These are phyloP conservation scores for Debaryomyces nepalensis DNA, from an alignment of 1,139 yeast genomes.

Conservation along the genomic window DNA sequence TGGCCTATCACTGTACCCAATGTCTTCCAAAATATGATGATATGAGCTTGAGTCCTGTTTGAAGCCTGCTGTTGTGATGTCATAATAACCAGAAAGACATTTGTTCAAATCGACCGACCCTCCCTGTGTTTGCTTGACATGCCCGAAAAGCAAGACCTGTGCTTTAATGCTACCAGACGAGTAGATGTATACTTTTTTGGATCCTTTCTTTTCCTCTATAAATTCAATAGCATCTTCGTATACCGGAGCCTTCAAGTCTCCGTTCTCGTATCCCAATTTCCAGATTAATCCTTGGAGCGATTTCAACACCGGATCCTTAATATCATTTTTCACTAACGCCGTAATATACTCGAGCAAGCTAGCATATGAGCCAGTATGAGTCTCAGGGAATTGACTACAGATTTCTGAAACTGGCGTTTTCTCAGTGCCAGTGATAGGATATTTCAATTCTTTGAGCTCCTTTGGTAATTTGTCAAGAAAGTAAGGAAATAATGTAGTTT, in stretches of 20 bases:
- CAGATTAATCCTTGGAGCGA: constrained; percentile 83
- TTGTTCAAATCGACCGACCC: constrained; percentile 54
- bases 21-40: constrained; percentile 53
- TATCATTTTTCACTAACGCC: constrained; percentile 63
- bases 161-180: constrained; percentile 93
- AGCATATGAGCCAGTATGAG: constrained; percentile 27
- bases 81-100: constrained; percentile 70
- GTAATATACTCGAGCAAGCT: constrained; percentile 51
- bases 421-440: constrained; percentile 34
- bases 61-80: constrained; percentile 81
- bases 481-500: constrained; percentile 64
- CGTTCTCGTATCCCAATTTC: constrained; percentile 76
- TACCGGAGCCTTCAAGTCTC: constrained; percentile 77
- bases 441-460: constrained; percentile 31
- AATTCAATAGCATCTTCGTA: constrained; percentile 72
- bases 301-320: constrained; percentile 80
- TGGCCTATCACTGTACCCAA: constrained; percentile 34
- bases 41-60: constrained; percentile 67
- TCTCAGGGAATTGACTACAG: constrained; percentile 50
- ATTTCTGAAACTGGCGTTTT: constrained; percentile 31
- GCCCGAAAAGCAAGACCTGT: constrained; percentile 73
- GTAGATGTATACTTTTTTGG: constrained; percentile 63
- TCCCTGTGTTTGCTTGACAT: constrained; percentile 47
- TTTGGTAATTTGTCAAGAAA: constrained; percentile 41
- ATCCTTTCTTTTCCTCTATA: constrained; percentile 42